Evolutionary conservation across 495 filamentous ascomycete genomes (phyloP), one percentile per base, ranked within the genome.

Genomic region (Penicillium pulvis): DNA sequence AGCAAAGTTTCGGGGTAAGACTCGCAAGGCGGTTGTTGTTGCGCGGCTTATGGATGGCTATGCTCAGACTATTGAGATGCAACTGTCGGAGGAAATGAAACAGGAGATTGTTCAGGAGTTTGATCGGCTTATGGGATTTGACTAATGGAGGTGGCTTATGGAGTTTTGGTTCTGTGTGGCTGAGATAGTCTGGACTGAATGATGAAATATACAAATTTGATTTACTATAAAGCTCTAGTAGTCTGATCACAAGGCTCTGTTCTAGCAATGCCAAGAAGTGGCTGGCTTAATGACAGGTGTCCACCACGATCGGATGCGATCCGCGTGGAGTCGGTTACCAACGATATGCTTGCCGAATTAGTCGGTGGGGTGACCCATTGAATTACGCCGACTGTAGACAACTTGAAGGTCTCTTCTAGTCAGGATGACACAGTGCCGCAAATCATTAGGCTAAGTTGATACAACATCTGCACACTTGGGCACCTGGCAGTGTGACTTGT

Each of bases 1-100:
- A 43, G 55, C 60, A 48, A 62, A 64, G 10, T 63, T 70, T 20
- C 50, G 62, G 35, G 59, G 63, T 3, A 69, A 70, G 53, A 69
- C 66, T 12, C 58, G 58, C 1, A 71, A 71, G 50, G 57, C 35
- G 7, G 65, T 70, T 57, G 63, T 66, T 3, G 42, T 26, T 45
- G 60, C 66, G 19, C 55, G 66, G 16, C 58, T 68, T 0, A 53
- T 59, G 4, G 65, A 68, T 36, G 65, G 65, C 17, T 63, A 58
- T 60, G 58, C 57, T 20, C 60, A 60, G 35, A 55, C 60, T 12
- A 48, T 52, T 14, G 50, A 57, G 26, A 58, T 66, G 55, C 33
- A 60, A 4, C 11, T 66, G 19, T 61, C 64, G 4, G 30, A 50
- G 23, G 64, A 63, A 16, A 57, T 60, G 30, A 45, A 57, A 11